Evolutionary conservation across 2,329 filamentous ascomycete species (phyloP).

Genomic region (Cyphellophora europaea): DNA sequence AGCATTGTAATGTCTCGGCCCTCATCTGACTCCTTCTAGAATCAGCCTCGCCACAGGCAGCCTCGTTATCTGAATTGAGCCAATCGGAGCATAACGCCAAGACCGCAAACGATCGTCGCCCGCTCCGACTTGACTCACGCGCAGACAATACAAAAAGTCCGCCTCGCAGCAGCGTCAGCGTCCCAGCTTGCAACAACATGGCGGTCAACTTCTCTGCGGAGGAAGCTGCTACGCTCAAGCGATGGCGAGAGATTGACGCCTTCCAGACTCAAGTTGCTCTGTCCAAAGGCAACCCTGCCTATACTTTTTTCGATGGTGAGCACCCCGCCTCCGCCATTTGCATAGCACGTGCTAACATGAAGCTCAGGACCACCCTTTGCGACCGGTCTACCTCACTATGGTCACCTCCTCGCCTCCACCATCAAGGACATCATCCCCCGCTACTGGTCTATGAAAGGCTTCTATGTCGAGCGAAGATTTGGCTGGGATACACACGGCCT

Average conservation of each 20-base stretch:
- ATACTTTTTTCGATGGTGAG: constrained; percentile 84
- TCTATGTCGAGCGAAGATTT: constrained; percentile 75
- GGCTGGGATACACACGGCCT: constrained; percentile 87
- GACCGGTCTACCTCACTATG: constrained; percentile 48
- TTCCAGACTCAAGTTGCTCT: constrained; percentile 84
- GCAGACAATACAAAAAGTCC: too few relatives aligned
- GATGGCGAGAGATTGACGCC: constrained; percentile 87
- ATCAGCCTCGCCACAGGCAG: too few relatives aligned
- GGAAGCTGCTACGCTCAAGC: constrained; percentile 73
- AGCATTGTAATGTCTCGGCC: too few relatives aligned
- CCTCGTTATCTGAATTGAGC: too few relatives aligned
- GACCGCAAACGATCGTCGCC: too few relatives aligned
- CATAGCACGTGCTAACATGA: too few relatives aligned
- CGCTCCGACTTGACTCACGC: too few relatives aligned
- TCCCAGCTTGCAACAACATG: constrained; percentile 40
- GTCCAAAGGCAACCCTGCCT: constrained; percentile 70
- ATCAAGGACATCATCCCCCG: constrained; percentile 89
- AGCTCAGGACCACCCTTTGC: constrained; percentile 54
- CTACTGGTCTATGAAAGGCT: constrained; percentile 91
- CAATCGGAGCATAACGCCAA: too few relatives aligned
- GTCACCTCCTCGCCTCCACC: constrained; percentile 72
- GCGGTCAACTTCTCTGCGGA: constrained; percentile 89
- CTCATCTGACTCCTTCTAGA: too few relatives aligned
- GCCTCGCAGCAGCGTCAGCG: too few relatives aligned
- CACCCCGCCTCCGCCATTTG: constrained; percentile 22